Percentiles rank a stretch among this genome's conserved stretches.
Evolutionary conservation across 2,329 filamentous ascomycete species (phyloP).

Genomic region (Myriangium duriaei): DNA sequence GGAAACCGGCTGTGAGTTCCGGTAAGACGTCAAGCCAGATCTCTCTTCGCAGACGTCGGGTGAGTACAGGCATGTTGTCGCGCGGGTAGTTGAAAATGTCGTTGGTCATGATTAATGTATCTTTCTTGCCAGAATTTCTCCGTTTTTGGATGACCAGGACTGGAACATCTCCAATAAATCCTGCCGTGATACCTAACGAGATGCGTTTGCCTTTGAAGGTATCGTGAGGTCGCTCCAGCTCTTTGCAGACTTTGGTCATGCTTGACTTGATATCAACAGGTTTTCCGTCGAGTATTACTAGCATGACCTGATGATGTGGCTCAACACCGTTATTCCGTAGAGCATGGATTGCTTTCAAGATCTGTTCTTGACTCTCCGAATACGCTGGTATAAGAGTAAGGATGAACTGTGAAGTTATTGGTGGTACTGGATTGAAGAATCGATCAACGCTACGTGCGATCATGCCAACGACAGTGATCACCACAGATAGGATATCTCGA

Average conservation of each 20-base stretch:
- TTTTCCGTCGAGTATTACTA: constrained; percentile 16
- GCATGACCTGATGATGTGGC: constrained; percentile 17
- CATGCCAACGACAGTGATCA: constrained; percentile 10
- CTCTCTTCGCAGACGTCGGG: constrained; percentile 13
- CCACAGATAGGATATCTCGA: constrained; percentile 16
- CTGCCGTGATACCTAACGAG: constrained; percentile 14
- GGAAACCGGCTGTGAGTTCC: constrained; percentile 10
- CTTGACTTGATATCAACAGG: constrained; percentile 14
- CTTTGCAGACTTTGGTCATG: constrained; percentile 14
- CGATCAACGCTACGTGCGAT: constrained; percentile 10
- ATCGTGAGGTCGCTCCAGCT: constrained; percentile 14
- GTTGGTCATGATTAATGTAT: constrained; percentile 16
- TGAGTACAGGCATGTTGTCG: constrained; percentile 13
- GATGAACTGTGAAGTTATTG: constrained; percentile 15
- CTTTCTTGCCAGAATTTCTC: constrained; percentile 17
- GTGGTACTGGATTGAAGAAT: constrained; percentile 10
- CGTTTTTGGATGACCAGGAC: constrained; percentile 16
- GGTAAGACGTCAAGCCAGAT: constrained; percentile 15
- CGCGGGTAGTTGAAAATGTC: constrained; percentile 17
- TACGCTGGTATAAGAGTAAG: constrained; percentile 17
- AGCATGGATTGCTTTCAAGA: constrained; percentile 16
- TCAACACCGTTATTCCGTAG: constrained; percentile 16
- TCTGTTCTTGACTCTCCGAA: constrained; percentile 17
- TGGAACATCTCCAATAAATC: constrained; percentile 17
- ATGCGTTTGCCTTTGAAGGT: constrained; percentile 15